Conservation (phyloP, 805 yeast genomes). For the Kodamaea restingae region DNA sequence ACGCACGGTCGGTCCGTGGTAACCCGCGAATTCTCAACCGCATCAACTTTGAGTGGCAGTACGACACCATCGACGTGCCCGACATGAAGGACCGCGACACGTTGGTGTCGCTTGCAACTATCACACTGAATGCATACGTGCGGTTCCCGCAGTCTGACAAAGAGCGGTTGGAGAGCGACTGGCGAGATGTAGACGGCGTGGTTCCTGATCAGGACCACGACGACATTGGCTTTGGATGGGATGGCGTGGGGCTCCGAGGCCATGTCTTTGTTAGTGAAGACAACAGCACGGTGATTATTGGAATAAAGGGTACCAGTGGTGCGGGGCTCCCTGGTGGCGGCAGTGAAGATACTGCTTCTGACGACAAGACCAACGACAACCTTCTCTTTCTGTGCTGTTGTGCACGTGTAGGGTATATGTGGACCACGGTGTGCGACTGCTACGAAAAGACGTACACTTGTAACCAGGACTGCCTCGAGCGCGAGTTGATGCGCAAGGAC, state of each 20-base stretch:
- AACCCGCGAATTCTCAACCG: conserved; percentile 31
- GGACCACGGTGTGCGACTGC: conserved; percentile 96
- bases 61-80: conserved; percentile 55
- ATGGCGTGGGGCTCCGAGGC: conserved; percentile 79
- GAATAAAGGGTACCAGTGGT: conserved; percentile 91
- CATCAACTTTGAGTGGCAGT: conserved; percentile 61
- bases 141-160: conserved; percentile 56
- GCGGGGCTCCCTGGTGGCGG: conserved; percentile 53
- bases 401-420: conserved; percentile 83
- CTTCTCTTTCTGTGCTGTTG: conserved; percentile 92
- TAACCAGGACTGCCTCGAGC: conserved; percentile 80
- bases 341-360: conserved; percentile 63
- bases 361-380: conserved; percentile 85
- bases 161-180: conserved; percentile 58
- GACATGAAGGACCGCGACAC: conserved; percentile 73
- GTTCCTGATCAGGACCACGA: conserved; percentile 51
- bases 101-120: conserved; percentile 67
- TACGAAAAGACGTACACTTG: conserved; percentile 80
- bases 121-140: conserved; percentile 91
- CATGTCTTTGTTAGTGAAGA: conserved; percentile 72
- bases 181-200: conserved; percentile 71
- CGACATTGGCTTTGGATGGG: conserved; percentile 82
- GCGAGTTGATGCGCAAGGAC: conserved; percentile 68
- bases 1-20: conserved; percentile 44
- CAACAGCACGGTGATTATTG: conserved; percentile 61